phyloP scores from a whole-genome alignment of 2,329 filamentous ascomycete genomes.

The Cladobotryum protrusum region DNA sequence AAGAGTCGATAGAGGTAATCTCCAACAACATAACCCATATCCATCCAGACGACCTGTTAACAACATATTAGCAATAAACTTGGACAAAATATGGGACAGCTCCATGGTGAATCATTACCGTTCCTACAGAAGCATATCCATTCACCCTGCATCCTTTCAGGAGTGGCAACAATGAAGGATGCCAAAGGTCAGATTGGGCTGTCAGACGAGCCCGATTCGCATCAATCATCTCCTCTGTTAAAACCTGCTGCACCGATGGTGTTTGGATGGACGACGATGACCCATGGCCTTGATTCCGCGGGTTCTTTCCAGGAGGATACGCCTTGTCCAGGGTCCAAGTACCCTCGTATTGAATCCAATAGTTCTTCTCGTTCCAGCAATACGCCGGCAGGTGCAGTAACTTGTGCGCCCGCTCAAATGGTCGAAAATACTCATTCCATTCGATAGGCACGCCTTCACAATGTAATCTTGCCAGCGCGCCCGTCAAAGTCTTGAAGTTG shows the following conservation, averaged over 20 bases:
- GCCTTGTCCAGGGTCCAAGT: conserved; percentile 46
- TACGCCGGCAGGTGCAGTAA: conserved; percentile 62
- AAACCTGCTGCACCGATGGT: not conserved
- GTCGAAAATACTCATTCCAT: conserved; percentile 62
- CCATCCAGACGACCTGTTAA: not conserved
- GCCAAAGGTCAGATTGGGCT: not conserved
- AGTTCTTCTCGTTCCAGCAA: conserved; percentile 66
- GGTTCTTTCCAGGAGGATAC: conserved; percentile 18
- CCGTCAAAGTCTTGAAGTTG: not conserved
- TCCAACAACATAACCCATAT: not conserved
- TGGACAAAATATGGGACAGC: not conserved
- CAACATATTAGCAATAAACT: not conserved
- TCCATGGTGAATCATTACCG: not conserved
- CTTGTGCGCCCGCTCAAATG: conserved; percentile 26
- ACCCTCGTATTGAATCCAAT: conserved; percentile 42
- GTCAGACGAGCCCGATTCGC: not conserved
- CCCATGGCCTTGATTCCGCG: not conserved
- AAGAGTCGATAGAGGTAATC: not conserved
- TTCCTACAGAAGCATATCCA: not conserved
- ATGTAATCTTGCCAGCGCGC: not conserved
- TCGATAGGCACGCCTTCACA: conserved; percentile 54
- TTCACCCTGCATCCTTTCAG: not conserved
- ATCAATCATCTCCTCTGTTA: not conserved
- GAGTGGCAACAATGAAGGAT: not conserved
- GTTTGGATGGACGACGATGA: not conserved